Percentiles rank a stretch among this genome's conserved stretches.
Conservation (phyloP, 192 early-diverging fungal genomes). For the Rhizophagus clarus region DNA sequence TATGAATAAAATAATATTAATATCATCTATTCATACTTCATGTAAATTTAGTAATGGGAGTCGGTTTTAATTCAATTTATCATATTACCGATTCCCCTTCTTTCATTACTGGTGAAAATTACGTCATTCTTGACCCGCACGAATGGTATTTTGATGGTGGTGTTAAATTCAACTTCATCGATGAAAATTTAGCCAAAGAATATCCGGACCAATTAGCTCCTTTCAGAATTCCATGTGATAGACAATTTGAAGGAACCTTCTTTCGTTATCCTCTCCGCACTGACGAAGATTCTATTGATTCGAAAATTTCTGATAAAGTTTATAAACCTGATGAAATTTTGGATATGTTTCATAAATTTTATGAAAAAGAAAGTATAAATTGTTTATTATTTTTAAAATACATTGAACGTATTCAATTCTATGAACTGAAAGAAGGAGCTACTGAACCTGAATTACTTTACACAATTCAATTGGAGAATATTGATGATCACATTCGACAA, state of each 20-base stretch:
- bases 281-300: slow-evolving; percentile 24
- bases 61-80: slow-evolving; percentile 35
- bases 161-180: slow-evolving; percentile 24
- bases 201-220: slow-evolving; percentile 37
- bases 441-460: slow-evolving; percentile 22
- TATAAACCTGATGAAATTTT: slow-evolving; percentile 35
- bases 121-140: slow-evolving; percentile 46
- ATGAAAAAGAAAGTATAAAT: slow-evolving; percentile 33
- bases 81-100: slow-evolving; percentile 44
- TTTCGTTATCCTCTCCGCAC: slow-evolving; percentile 47
- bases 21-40: neutral
- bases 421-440: slow-evolving; percentile 29
- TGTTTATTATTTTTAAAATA: slow-evolving; percentile 40
- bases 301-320: slow-evolving; percentile 31
- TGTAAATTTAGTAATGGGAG: neutral
- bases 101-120: slow-evolving; percentile 37
- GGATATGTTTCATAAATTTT: slow-evolving; percentile 35
- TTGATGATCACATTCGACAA: slow-evolving; percentile 12
- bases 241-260: slow-evolving; percentile 37
- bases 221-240: slow-evolving; percentile 30
- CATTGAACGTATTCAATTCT: slow-evolving; percentile 39
- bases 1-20: neutral
- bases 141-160: slow-evolving; percentile 34
- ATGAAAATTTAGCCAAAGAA: neutral
- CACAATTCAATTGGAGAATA: slow-evolving; percentile 36